Percentiles rank a stretch among this genome's conserved stretches.
phyloP scores from a whole-genome alignment of 2,329 filamentous ascomycete species.

The Colletotrichum tamarilloi region DNA sequence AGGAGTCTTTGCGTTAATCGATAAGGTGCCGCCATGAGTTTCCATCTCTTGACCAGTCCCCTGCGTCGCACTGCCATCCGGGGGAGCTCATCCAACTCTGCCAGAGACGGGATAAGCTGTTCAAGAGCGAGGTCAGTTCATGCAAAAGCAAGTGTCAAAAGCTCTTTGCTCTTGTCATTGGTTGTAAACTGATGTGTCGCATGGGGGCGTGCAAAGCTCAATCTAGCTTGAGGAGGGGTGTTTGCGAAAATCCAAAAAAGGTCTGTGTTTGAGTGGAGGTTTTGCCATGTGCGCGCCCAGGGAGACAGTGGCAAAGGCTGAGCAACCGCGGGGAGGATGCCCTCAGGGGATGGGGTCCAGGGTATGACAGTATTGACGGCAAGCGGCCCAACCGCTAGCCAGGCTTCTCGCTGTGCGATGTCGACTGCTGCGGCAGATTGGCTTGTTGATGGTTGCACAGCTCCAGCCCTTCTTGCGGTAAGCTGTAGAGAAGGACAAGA shows the following conservation, averaged over 20 bases:
- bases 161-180: slow-evolving; percentile 22
- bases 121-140: slow-evolving; percentile 17
- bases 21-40: slow-evolving; percentile 31
- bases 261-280: slow-evolving; percentile 30
- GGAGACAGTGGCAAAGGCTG: slow-evolving; percentile 30
- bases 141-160: slow-evolving; percentile 31
- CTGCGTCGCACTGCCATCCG: slow-evolving; percentile 13
- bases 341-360: neutral
- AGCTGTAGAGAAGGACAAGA: slow-evolving; percentile 8
- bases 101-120: slow-evolving; percentile 25
- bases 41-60: neutral
- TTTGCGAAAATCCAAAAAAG: slow-evolving; percentile 13
- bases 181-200: slow-evolving; percentile 25
- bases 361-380: neutral
- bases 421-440: neutral
- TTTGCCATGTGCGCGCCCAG: slow-evolving; percentile 31
- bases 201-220: slow-evolving; percentile 30
- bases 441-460: neutral
- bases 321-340: slow-evolving; percentile 24
- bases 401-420: neutral
- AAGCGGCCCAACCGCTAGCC: neutral
- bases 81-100: slow-evolving; percentile 14
- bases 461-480: neutral
- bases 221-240: slow-evolving; percentile 16
- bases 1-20: slow-evolving; percentile 31